These are phyloP conservation scores for Blyttiomyces sp. DNA, from an alignment of 371 early-diverging fungal genomes.

Conservation along the genomic window DNA sequence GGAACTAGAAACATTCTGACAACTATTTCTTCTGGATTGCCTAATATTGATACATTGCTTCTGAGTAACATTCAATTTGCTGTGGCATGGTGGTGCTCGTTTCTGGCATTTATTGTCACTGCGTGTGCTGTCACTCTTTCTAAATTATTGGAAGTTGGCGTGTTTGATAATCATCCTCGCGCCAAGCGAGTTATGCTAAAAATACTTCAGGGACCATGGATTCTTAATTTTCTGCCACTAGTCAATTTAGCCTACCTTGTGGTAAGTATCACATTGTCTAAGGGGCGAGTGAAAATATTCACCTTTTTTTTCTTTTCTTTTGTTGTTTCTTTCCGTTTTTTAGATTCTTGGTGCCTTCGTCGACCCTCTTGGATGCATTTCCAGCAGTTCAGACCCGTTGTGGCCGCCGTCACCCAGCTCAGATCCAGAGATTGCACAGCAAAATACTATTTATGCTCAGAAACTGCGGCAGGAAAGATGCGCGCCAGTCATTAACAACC, in stretches of 20 bases:
- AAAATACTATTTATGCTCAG: conserved; percentile 1
- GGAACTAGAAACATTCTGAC: conserved; percentile 6
- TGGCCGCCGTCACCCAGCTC: conserved; percentile 18
- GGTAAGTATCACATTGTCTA: conserved; percentile 5
- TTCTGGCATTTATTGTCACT: conserved; percentile 15
- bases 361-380: conserved; percentile 32
- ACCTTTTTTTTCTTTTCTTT: not conserved
- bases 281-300: not conserved
- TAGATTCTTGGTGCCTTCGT: conserved; percentile 28
- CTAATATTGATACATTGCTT: conserved; percentile 13
- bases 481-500: conserved; percentile 17
- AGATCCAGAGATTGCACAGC: not conserved
- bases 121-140: not conserved
- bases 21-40: conserved; percentile 23
- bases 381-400: conserved; percentile 13
- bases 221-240: conserved; percentile 23
- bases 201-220: conserved; percentile 19
- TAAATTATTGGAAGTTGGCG: not conserved
- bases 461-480: conserved; percentile 19
- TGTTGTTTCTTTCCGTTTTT: not conserved
- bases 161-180: not conserved
- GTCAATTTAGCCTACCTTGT: conserved; percentile 27
- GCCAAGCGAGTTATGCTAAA: not conserved
- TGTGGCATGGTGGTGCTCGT: conserved; percentile 30
- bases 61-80: conserved; percentile 27